Percentiles rank a stretch among this genome's conserved stretches.
Evolutionary conservation across 306 rosid genomes (phyloP).

Genomic region (Adenanthera pavonina): DNA sequence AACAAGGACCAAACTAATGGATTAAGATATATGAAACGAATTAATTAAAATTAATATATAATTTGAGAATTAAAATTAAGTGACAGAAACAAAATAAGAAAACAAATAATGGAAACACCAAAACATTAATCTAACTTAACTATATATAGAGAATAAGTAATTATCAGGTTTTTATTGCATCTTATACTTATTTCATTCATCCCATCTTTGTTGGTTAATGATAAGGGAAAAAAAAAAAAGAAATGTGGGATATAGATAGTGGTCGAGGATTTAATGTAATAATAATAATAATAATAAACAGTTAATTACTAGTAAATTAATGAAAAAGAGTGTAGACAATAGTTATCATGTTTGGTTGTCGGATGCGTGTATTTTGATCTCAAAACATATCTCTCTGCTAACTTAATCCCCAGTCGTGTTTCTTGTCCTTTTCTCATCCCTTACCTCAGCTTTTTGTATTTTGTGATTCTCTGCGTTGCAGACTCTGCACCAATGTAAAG

Average conservation of each 20-base stretch:
- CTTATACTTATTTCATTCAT: neutral
- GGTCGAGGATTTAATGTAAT: too few relatives aligned
- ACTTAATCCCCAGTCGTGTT: slow-evolving; percentile 3
- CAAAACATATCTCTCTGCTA: slow-evolving; percentile 21
- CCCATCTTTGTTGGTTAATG: too few relatives aligned
- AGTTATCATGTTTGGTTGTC: slow-evolving; percentile 24
- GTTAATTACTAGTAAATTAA: neutral
- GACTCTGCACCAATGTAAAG: neutral
- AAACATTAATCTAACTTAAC: neutral
- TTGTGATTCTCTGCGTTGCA: slow-evolving; percentile 10
- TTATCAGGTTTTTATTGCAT: neutral
- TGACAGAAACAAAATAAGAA: neutral
- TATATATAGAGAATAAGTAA: neutral
- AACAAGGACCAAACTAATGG: neutral
- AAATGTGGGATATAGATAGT: too few relatives aligned
- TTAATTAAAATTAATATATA: neutral
- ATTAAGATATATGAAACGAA: neutral
- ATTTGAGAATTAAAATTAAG: neutral
- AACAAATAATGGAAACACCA: neutral
- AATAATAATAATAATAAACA: too few relatives aligned
- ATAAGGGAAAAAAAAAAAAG: too few relatives aligned
- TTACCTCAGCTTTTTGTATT: slow-evolving; percentile 14
- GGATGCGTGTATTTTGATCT: slow-evolving; percentile 36
- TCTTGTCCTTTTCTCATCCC: slow-evolving; percentile 15
- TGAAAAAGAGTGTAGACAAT: slow-evolving; percentile 22